Evolutionary conservation across 2,329 filamentous ascomycete species (phyloP), one percentile per base, ranked within the genome.

Genomic region (Dothiorella sarmentorum): DNA sequence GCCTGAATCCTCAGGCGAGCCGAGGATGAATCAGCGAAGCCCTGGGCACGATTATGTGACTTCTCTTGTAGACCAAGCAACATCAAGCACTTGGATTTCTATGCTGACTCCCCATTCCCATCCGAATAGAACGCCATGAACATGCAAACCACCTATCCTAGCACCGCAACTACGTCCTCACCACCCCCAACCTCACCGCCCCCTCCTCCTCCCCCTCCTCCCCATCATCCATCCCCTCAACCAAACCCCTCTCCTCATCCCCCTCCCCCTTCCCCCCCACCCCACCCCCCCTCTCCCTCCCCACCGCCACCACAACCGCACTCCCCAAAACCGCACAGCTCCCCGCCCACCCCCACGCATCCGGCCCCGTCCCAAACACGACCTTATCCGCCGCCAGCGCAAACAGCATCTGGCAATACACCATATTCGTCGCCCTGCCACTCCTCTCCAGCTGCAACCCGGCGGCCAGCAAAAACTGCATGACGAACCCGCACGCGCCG

Each of bases 401-500:
- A 69, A 88, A 89, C 3, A 89, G 72, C 84, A 89, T 87, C 68
- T 88, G 85, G 44, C 81, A 85, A 67, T 89, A 89, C 0, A 86
- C 76, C 84, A 88, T 87, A 57, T 84, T 85, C 0, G 84, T 87
- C 2, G 84, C 85, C 9, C 51, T 17, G 15, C 49, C 18, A 9
- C 58, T 49, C 17, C 31, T 87, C 67, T 92, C 88, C 61, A 87
- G 84, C 22, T 87, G 80, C 47, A 97, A 75, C 0, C 90, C 91
- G 0, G 84, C 82, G 1, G 91, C 94, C 17, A 95, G 76, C n/a
- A 95, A 79, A 64, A 91, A 91, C 80, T 96, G 92, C 83, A 93
- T 88, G 20, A 88, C 71, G 68, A 96, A 93, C 0, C 92, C 92
- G 63, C 87, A 87, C 0, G 84, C 67, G 0, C 89, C 90, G 3